Evolutionary conservation across 768 basidiomycete genomes (phyloP).

Genomic region (Nidularia sp.): DNA sequence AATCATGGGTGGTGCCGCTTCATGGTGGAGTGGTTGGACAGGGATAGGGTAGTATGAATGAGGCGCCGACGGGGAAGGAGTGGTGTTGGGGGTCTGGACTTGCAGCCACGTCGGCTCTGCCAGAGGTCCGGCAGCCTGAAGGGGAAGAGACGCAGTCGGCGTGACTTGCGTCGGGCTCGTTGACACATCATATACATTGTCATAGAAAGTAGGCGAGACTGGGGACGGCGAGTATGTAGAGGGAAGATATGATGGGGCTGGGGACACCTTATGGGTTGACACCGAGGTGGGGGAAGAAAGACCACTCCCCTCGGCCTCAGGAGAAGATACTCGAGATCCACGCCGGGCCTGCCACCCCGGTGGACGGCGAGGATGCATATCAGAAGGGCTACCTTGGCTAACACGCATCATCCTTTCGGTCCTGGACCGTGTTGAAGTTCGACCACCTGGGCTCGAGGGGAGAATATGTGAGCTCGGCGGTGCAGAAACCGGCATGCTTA

Average conservation of each 20-base stretch:
- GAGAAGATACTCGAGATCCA: slow-evolving; percentile 30
- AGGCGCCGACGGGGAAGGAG: neutral
- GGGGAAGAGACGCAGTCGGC: too few relatives aligned
- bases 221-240: slow-evolving; percentile 13
- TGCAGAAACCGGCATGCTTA: slow-evolving; percentile 17
- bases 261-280: slow-evolving; percentile 3
- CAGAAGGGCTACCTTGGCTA: slow-evolving; percentile 26
- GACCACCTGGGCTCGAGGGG: slow-evolving; percentile 21
- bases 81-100: too few relatives aligned
- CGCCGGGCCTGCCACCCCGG: slow-evolving; percentile 18
- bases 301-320: slow-evolving; percentile 21
- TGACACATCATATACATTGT: neutral
- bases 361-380: slow-evolving; percentile 23
- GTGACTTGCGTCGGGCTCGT: too few relatives aligned
- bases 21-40: slow-evolving; percentile 1
- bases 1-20: slow-evolving; percentile 2
- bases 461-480: slow-evolving; percentile 7
- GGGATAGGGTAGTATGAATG: slow-evolving; percentile 9
- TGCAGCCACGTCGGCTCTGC: too few relatives aligned
- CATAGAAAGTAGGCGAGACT: slow-evolving; percentile 10
- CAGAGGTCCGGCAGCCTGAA: too few relatives aligned
- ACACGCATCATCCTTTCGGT: slow-evolving; percentile 28
- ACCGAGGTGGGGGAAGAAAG: slow-evolving; percentile 11
- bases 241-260: neutral
- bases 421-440: slow-evolving; percentile 26